Base-by-base conservation (phyloP, 805 yeast species). In the Ogataea naganishii region DNA sequence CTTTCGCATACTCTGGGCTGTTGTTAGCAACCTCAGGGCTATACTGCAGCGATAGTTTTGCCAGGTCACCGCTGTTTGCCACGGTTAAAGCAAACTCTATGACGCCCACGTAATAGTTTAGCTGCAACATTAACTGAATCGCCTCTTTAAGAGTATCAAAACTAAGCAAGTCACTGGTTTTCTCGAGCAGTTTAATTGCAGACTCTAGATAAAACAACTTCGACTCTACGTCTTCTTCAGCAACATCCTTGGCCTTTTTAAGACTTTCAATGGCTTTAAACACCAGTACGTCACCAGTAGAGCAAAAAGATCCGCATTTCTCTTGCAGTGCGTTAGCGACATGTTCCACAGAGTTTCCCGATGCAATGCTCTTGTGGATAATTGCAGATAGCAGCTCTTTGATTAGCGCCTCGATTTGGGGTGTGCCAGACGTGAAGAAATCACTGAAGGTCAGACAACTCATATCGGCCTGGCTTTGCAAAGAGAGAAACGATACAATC, bases 201-300 rank as follows among this genome's bases (percentile, higher is more conserved):
- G 79, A 75, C 26, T 71, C 68, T 42, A 92, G 63, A 43, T 83
- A 78, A 36, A 71, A 66, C 35, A 71, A 59, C 31, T 79, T 70
- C 40, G 68, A 52, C 31, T 88, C 96, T 24, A 68, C 67, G 48
- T 88, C 95, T 39, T 72, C 71, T 16, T 63, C 54, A 2, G 83
- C 84, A 36, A 75, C 72, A 34, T 75, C 81, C 45, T 79, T 81
- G 1, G 97, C 96, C 44, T 80, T 76, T 34, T 89, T 81, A 44
- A 92, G 64, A 51, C 81, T 86, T 52, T 92, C 98, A 43, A 86
- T 76, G 0, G 96, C 97, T 54, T 89, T 81, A 64, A 88, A 92
- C 10, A 92, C 83, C 36, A 86, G 68, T 17, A 92, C 96, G 55
- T 92, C 98, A 41, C 81, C 84, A 11, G 94, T 75, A 0, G 96